Conservation (phyloP, 2,329 filamentous ascomycete genomes). For the Fusarium subtropicale region DNA sequence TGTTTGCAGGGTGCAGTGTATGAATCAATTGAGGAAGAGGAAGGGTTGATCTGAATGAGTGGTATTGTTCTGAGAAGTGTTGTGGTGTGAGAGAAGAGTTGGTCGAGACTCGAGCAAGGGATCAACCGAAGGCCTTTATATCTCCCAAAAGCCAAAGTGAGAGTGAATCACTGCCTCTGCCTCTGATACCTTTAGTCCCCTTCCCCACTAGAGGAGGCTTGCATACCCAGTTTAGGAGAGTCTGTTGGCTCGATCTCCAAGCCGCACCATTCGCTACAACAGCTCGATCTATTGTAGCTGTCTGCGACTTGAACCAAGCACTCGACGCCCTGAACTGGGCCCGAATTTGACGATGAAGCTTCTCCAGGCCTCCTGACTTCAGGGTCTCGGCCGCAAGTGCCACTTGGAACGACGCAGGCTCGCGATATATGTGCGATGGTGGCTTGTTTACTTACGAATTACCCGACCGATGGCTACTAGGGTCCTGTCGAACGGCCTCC, state of each 20-base stretch:
- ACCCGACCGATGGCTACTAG: slow-evolving; percentile 77
- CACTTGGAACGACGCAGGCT: slow-evolving; percentile 18
- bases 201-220: slow-evolving; percentile 24
- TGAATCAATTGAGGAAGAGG: background rate
- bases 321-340: background rate
- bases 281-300: background rate
- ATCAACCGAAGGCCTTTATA: slow-evolving; percentile 29
- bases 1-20: background rate
- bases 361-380: background rate
- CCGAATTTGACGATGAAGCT: background rate
- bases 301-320: background rate
- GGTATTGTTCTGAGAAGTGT: slow-evolving; percentile 1
- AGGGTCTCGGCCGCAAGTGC: slow-evolving; percentile 9
- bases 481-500: slow-evolving; percentile 74
- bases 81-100: slow-evolving; percentile 6
- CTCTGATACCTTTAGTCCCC: background rate
- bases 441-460: slow-evolving; percentile 75
- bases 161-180: slow-evolving; percentile 33
- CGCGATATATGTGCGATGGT: background rate
- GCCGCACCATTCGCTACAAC: background rate
- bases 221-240: background rate
- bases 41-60: background rate
- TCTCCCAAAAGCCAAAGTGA: background rate
- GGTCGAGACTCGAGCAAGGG: background rate
- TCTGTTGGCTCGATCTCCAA: background rate